Evolutionary conservation across 352 stramenopile species (phyloP).

Genomic region (Poterioochromonas sp.): DNA sequence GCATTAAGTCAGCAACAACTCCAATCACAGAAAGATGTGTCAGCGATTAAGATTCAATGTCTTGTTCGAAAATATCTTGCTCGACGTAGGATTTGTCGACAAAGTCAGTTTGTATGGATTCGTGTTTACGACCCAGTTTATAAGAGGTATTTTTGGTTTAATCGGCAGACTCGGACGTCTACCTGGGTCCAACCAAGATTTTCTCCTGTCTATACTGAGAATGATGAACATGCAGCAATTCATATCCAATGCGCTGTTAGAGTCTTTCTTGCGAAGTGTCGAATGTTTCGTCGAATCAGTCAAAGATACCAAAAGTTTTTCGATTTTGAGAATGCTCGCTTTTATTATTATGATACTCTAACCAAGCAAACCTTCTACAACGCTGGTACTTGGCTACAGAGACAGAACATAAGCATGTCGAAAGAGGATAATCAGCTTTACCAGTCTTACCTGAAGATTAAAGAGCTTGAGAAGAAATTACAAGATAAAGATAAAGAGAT

Average conservation of each 20-base stretch:
- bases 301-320: background rate
- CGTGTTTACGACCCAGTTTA: constrained; percentile 1
- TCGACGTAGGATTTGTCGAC: background rate
- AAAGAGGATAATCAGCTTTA: background rate
- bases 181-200: background rate
- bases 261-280: background rate
- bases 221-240: background rate
- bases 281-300: background rate
- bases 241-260: constrained; percentile 2
- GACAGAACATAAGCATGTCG: background rate
- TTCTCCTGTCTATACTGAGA: background rate
- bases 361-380: background rate
- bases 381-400: background rate
- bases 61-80: background rate
- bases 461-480: constrained; percentile 5
- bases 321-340: background rate
- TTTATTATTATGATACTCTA: constrained; percentile 16
- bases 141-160: constrained; percentile 25
- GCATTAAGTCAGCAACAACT: too few relatives aligned
- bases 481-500: constrained; percentile 20
- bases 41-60: background rate
- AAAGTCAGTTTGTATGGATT: background rate
- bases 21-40: too few relatives aligned
- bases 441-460: background rate
- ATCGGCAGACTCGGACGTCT: background rate